Percentiles rank a stretch among this genome's conserved stretches.
phyloP scores from a whole-genome alignment of 2,329 filamentous ascomycete genomes.

The Helicocarpus griseus region DNA sequence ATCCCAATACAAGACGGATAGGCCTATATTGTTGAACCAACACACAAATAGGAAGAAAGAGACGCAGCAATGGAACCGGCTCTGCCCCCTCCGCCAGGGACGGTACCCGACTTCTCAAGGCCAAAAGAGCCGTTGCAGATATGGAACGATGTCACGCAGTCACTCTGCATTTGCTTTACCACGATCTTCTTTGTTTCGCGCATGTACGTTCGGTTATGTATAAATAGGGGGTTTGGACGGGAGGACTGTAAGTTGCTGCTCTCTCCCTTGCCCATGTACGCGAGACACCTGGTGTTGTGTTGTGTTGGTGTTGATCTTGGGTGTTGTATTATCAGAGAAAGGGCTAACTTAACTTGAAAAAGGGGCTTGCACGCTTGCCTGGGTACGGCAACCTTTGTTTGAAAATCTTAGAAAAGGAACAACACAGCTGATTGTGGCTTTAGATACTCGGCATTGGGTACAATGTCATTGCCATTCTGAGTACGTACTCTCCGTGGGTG shows the following conservation, averaged over 20 bases:
- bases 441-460: constrained; percentile 7
- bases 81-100: constrained; percentile 1
- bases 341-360: background rate
- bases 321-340: too few species aligned
- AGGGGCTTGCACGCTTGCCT: constrained; percentile 5
- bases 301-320: too few species aligned
- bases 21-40: too few species aligned
- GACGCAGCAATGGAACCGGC: background rate
- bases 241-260: constrained; percentile 19
- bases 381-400: background rate
- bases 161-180: constrained; percentile 20
- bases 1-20: too few species aligned
- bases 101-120: background rate
- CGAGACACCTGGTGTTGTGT: too few species aligned
- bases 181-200: constrained; percentile 18
- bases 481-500: constrained; percentile 1
- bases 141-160: constrained; percentile 20
- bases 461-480: constrained; percentile 4
- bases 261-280: too few species aligned
- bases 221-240: constrained; percentile 16
- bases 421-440: background rate
- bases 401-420: too few species aligned
- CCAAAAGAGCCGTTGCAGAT: constrained; percentile 17
- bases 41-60: too few species aligned
- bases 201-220: constrained; percentile 16